Evolutionary conservation across 2,329 filamentous ascomycete species (phyloP).

Genomic region (Fusarium verrucosum): DNA sequence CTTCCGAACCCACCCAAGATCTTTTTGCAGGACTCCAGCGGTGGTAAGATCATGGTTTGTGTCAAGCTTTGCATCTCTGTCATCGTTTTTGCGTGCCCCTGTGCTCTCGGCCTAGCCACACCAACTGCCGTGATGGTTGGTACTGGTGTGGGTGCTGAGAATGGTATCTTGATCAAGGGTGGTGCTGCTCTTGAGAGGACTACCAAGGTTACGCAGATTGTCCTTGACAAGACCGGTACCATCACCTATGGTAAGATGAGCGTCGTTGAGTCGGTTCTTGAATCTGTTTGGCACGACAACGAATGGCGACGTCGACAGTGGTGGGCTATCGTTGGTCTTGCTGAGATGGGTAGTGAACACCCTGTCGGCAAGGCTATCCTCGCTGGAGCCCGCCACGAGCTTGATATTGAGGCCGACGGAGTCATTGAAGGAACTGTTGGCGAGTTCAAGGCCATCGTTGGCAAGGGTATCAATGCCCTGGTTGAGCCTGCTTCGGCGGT

Average conservation of each 20-base stretch:
- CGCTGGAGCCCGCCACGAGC: constrained; percentile 75
- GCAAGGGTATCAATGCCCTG: constrained; percentile 82
- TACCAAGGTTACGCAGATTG: constrained; percentile 87
- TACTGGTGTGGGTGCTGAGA: constrained; percentile 93
- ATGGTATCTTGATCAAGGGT: constrained; percentile 97
- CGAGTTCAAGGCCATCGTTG: constrained; percentile 84
- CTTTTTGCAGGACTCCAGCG: constrained; percentile 81
- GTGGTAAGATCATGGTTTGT: constrained; percentile 95
- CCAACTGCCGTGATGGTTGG: constrained; percentile 99
- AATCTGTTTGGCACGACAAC: constrained; percentile 73
- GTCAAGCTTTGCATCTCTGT: constrained; percentile 98
- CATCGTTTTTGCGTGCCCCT: constrained; percentile 97
- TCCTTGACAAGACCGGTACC: constrained; percentile 96
- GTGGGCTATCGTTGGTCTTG: constrained; percentile 97
- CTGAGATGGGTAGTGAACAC: constrained; percentile 95
- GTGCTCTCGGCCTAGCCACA: constrained; percentile 93
- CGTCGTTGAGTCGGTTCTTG: constrained; percentile 76
- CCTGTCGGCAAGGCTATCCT: constrained; percentile 93
- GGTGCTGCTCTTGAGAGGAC: constrained; percentile 90
- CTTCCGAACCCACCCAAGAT: constrained; percentile 86
- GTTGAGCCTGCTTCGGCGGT: constrained; percentile 78
- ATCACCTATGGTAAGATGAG: constrained; percentile 96
- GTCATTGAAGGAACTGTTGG: constrained; percentile 84
- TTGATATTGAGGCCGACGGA: constrained; percentile 76
- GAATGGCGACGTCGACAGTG: constrained; percentile 78